Evolutionary conservation across 148 eudicot species (phyloP), one percentile per base, ranked within the genome.

Genomic region (Oxyria digyna): DNA sequence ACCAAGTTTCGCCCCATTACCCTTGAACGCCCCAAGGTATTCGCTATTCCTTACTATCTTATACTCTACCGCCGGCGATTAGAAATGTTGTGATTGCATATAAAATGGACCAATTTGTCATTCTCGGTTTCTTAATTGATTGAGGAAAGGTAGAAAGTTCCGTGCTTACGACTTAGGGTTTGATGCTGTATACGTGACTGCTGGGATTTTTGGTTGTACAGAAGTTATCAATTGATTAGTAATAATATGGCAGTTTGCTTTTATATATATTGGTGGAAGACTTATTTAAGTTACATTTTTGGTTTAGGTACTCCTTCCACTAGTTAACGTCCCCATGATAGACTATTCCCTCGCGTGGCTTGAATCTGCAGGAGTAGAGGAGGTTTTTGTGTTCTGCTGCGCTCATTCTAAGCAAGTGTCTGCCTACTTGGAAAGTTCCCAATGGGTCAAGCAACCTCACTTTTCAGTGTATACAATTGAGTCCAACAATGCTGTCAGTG

Each of bases 301-400:
- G 20, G 78, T 82, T 71, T 78, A 93, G 95, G 98, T 87, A 69
- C 89, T 93, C 13, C 74, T 93, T 45, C 96, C 98, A 42, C 75
- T 93, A 74, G 96, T 82, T 69, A 91, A 89, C 65, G 78, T 75
- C 45, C 98, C 98, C 23, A 89, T 93, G 98, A 93, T 93, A 42
- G 96, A 89, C 69, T 93, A 89, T 75, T 85, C 98, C 72, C 80
- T 93, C 72, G 83, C 95, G 15, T 93, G 98, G 98, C 98, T 93
- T 72, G 98, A 93, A 72, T 86, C 91, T 67, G 91, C 95, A 67
- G 98, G 88, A 42, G 85, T 93, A 48, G 92, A 87, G 75, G 98
- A 93, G 81, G 96, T 89, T 67, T 87, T 83, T 69, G 98, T 93
- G 43, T 87, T 93, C 62, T 93, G 98, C 75, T 93, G 96, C 73